Evolutionary conservation across 495 filamentous ascomycete genomes (phyloP), one percentile per base, ranked within the genome.

Genomic region (Penicillium steckii): DNA sequence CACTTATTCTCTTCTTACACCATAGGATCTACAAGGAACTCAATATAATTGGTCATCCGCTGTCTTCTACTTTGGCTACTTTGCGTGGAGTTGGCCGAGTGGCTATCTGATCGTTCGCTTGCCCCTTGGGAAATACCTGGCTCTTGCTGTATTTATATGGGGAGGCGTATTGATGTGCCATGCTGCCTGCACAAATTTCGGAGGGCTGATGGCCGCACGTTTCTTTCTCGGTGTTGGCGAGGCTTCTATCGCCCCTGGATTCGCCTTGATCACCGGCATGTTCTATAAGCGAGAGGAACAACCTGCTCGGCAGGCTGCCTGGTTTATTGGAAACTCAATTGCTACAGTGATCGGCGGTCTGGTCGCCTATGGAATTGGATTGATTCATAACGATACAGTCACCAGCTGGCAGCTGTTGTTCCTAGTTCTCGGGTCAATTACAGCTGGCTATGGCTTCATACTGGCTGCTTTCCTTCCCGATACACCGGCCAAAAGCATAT

Each of bases 231-330:
- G 81, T 1, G 68, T 81, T 15, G 72, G 74, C 26, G 82, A 86
- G 60, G 79, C 80, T 1, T 74, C 73, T 0, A 71, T 82, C 6
- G 80, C 81, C 24, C 82, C 83, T 1, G 80, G 76, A 2, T 82
- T 84, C 56, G 71, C 80, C 8, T 67, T 84, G 15, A 76, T 83
- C n/a, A 79, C 80, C 33, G 74, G 74, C 8, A 80, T 81, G 75
- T 84, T 77, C 62, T 85, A 81, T 60, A 76, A 64, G 5, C 58
- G 69, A 25, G 64, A 66, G 8, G 77, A 85, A 55, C 81, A 85
- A 44, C 78, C 80, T 0, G 61, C 78, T 22, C 73, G 80, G 18
- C 80, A 79, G 44, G 78, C 75, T 10, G 57, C 78, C 3, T 84
- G 80, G 81, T 84, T 80, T 44, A 21, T 56, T 15, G 63, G 58